A percentile compares a stretch with the other conserved stretches of the same genome.
Conservation (phyloP, 495 filamentous ascomycete species). For the Penicillium coprophilum region DNA sequence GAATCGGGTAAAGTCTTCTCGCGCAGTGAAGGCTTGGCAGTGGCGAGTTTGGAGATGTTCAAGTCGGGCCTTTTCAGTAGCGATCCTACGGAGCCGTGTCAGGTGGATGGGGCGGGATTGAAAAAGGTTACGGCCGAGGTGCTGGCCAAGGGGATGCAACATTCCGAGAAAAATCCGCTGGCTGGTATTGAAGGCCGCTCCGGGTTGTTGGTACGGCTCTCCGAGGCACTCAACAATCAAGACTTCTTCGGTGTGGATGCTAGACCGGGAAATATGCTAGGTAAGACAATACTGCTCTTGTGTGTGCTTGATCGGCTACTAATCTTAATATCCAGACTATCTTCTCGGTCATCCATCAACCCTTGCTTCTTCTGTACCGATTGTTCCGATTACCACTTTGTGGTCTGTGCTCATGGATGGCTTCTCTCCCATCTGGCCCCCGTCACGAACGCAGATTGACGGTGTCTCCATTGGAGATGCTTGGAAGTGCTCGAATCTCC, state of each 20-base stretch:
- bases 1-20: slow-evolving; percentile 83
- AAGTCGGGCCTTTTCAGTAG: slow-evolving; percentile 91
- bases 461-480: slow-evolving; percentile 89
- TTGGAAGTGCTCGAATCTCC: slow-evolving; percentile 86
- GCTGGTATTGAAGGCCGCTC: slow-evolving; percentile 86
- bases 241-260: slow-evolving; percentile 84
- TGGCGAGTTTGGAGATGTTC: slow-evolving; percentile 97
- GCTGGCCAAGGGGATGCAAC: slow-evolving; percentile 80
- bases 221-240: slow-evolving; percentile 73
- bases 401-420: slow-evolving; percentile 91
- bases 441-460: slow-evolving; percentile 83
- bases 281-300: slow-evolving; percentile 45
- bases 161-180: slow-evolving; percentile 75
- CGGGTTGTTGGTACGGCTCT: slow-evolving; percentile 73
- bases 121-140: slow-evolving; percentile 70
- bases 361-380: slow-evolving; percentile 79
- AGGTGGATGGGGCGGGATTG: slow-evolving; percentile 84
- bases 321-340: slow-evolving; percentile 60
- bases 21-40: slow-evolving; percentile 87
- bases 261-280: slow-evolving; percentile 91
- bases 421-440: slow-evolving; percentile 83
- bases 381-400: slow-evolving; percentile 85
- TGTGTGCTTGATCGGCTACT: slow-evolving; percentile 10
- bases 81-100: slow-evolving; percentile 73
- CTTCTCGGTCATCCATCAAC: slow-evolving; percentile 89